Evolutionary conservation across 1,284 basidiomycete genomes (phyloP), one percentile per base, ranked within the genome.

Genomic region (Sutorius eximius): DNA sequence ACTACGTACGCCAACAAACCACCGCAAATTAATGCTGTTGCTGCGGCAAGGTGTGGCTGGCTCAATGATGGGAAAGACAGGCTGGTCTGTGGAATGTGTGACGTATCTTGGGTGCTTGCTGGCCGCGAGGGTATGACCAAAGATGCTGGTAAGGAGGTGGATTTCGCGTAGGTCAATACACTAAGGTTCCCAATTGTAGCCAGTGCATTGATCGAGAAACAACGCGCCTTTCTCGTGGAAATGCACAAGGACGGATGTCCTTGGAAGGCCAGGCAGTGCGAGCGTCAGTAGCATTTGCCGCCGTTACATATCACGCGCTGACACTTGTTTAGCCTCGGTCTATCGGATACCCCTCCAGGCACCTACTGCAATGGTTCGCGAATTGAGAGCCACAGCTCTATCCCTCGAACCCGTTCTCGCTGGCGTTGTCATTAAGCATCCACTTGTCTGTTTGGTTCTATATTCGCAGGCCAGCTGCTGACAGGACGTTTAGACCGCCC

Each of bases 1-100:
- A 73, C 86, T 7, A 90, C 89, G 0, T 92, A 91, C 61, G 77
- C 85, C 24, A 87, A 86, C 59, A 92, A 92, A 66, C 89, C 89
- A 0, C 51, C 80, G 2, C 73, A 77, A 12, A 84, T 91, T 30
- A 83, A 92, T 58, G 85, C 89, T 1, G 87, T 90, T 12, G 83
- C 88, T 24, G 89, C 90, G 1, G 77, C 88, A 0, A 86, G 82
- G 65, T 87, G 86, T 64, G 89, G 89, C 2, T 92, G 89, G 89
- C 73, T 81, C 16, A 90, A 90, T 58, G 82, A 88, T 45, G 86
- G 86, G 41, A 89, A 87, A 68, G 87, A 90, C 57, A 77, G 89
- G 46, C 71, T 91, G 16, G 75, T 85, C 1, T 91, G 89, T 63
- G 83, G 82, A 3, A 71, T 90, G 22, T 91, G 89, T 62, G 75